A percentile compares a stretch with the other conserved stretches of the same genome.
These are phyloP conservation scores for Strobilomyces dryophilus DNA, from an alignment of 768 basidiomycete genomes.

Conservation along the genomic window DNA sequence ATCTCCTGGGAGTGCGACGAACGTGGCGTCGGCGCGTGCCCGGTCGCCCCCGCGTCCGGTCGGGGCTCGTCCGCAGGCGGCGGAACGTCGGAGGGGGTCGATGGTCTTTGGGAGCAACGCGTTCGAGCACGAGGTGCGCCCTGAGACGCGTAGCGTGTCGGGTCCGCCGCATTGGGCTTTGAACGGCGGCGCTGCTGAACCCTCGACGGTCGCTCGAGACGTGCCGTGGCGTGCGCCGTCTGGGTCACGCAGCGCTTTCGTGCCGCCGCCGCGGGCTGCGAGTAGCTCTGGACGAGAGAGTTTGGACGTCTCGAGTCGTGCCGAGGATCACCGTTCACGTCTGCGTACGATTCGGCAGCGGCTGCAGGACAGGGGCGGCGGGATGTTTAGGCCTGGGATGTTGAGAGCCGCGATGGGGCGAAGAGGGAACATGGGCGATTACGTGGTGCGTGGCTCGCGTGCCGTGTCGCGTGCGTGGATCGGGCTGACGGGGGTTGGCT, in stretches of 20 bases:
- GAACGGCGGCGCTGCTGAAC: conserved; percentile 1
- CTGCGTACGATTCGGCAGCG: conserved; percentile 25
- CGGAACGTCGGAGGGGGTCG: conserved; percentile 12
- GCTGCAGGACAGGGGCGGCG: conserved; percentile 24
- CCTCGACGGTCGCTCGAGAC: conserved; percentile 7
- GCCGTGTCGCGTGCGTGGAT: neutral
- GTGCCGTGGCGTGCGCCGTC: conserved; percentile 23
- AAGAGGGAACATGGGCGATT: conserved; percentile 38
- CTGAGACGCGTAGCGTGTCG: conserved; percentile 1
- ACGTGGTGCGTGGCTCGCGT: conserved; percentile 43
- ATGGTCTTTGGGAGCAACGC: conserved; percentile 3
- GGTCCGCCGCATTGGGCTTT: conserved; percentile 11
- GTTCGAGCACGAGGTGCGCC: conserved; percentile 12
- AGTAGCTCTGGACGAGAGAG: conserved; percentile 2
- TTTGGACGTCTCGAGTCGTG: conserved; percentile 7
- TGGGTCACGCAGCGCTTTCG: conserved; percentile 12
- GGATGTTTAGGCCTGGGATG: conserved; percentile 22
- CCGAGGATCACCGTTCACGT: conserved; percentile 22
- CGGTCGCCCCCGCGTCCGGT: conserved; percentile 23
- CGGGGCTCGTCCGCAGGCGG: conserved; percentile 23
- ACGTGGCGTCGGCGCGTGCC: conserved; percentile 12
- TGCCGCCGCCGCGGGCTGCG: neutral
- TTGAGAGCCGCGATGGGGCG: conserved; percentile 20
- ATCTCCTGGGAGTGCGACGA: conserved; percentile 6
- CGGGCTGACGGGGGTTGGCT: conserved; percentile 4